Evolutionary conservation across 2,329 filamentous ascomycete genomes (phyloP).

Genomic region (Ramularia endophylla): DNA sequence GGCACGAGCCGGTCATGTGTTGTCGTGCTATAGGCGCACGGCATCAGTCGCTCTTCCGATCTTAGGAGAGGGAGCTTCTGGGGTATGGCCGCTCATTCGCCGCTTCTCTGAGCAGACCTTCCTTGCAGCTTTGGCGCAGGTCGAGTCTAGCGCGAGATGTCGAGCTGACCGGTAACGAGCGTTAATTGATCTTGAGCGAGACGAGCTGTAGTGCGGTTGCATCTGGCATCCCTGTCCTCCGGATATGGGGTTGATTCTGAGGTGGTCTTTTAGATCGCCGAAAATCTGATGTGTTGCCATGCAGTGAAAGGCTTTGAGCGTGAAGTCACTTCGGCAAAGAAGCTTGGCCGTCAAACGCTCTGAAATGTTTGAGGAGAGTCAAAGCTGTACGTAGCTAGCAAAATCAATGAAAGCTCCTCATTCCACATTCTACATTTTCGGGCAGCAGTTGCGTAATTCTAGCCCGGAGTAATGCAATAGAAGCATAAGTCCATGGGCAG

Average conservation of each 20-base stretch:
- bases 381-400: no score
- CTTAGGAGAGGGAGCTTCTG: slow-evolving; percentile 28
- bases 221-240: slow-evolving; percentile 29
- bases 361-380: neutral
- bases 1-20: slow-evolving; percentile 31
- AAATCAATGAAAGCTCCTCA: no score
- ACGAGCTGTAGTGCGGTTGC: slow-evolving; percentile 29
- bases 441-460: no score
- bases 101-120: slow-evolving; percentile 20
- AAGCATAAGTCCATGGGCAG: no score
- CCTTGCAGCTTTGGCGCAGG: slow-evolving; percentile 19
- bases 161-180: slow-evolving; percentile 26
- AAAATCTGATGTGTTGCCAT: neutral
- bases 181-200: slow-evolving; percentile 22
- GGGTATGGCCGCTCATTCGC: slow-evolving; percentile 32
- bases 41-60: slow-evolving; percentile 29
- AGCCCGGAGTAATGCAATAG: no score
- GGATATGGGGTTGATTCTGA: slow-evolving; percentile 29
- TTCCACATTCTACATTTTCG: no score
- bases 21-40: slow-evolving; percentile 25
- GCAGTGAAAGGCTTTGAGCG: no score
- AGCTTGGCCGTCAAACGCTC: slow-evolving; percentile 2
- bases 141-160: slow-evolving; percentile 13
- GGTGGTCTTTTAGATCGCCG: neutral
- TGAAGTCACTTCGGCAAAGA: neutral